Evolutionary conservation across 139 green algal species (phyloP), one percentile per base, ranked within the genome.

Genomic region (Micromonas commoda): DNA sequence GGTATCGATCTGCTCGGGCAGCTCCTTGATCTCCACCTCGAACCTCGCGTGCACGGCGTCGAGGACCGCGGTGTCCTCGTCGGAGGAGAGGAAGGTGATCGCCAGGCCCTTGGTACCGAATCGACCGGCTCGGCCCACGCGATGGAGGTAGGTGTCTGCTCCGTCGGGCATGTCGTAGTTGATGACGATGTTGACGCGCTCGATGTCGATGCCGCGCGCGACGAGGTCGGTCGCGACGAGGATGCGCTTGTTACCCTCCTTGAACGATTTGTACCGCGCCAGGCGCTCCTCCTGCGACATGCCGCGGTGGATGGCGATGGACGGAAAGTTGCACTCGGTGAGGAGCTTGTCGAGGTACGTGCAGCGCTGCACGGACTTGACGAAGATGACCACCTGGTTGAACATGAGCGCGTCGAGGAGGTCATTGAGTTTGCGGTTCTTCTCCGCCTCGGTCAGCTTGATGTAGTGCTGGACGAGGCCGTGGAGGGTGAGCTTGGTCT

Each of bases 111-210:
- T 99, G 79, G 96, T 99, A 38, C 96, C 96, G 77, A 99, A 99
- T 26, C 96, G 91, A 5, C 96, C 96, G 38, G 96, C 96, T 72
- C 94, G 89, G 29, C 94, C 95, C 39, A 99, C 84, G 38, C 95
- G 85, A 83, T 99, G 96, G 63, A 99, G 88, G 88, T 99, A 99
- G 0, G 94, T 98, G 91, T 99, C 96, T 45, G 95, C 94, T 64
- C 92, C 93, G 82, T 97, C 91, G 2, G 96, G 96, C 96, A 99
- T 99, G 87, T 99, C 95, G 80, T 99, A 99, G 88, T 99, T 99
- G 89, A 99, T 97, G 24, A 99, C 95, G 72, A 99, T 97, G 86
- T 99, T 99, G 68, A 99, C 95, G 39, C 94, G 88, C 91, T 99
- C 95, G 80, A 99, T 96, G 82, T 99, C 95, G 84, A 99, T 97